phyloP scores from a whole-genome alignment of 2,329 filamentous ascomycete genomes.

The Phialocephala sp. region DNA sequence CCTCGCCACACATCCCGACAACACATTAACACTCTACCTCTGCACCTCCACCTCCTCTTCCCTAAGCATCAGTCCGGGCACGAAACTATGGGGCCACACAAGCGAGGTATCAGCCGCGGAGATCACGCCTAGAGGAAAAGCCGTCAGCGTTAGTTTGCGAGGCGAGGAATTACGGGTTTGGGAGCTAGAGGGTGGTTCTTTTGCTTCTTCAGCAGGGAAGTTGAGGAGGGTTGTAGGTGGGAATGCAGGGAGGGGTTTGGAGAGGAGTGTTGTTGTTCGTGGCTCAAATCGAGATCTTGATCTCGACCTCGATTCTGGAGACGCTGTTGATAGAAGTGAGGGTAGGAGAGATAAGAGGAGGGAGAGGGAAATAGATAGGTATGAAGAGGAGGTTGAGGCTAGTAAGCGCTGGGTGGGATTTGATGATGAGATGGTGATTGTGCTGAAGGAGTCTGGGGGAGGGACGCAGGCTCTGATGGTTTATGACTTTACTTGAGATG shows the following conservation, averaged over 20 bases:
- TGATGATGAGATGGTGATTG: conserved; percentile 73
- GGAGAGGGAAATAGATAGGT: not conserved
- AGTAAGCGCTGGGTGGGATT: conserved; percentile 66
- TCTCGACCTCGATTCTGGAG: not conserved
- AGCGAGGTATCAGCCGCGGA: conserved; percentile 71
- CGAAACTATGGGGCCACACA: conserved; percentile 74
- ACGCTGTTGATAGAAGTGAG: not conserved
- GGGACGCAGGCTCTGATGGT: conserved; percentile 67
- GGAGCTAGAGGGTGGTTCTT: conserved; percentile 66
- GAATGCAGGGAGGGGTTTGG: not conserved
- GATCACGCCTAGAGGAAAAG: conserved; percentile 72
- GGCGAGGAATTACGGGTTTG: conserved; percentile 68
- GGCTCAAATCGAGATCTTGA: not conserved
- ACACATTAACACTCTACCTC: conserved; percentile 73
- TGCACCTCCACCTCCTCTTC: conserved; percentile 63
- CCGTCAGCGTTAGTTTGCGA: conserved; percentile 67
- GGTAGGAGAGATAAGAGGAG: not conserved
- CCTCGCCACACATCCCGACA: conserved; percentile 71
- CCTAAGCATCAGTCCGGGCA: conserved; percentile 64
- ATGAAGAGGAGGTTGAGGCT: conserved; percentile 22
- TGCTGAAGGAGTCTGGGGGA: conserved; percentile 63
- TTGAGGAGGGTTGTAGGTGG: conserved; percentile 52
- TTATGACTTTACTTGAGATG: conserved; percentile 69
- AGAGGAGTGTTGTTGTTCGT: conserved; percentile 14
- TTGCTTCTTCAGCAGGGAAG: conserved; percentile 41